phyloP scores from a whole-genome alignment of 495 filamentous ascomycete genomes.

The Thozetella sp. region DNA sequence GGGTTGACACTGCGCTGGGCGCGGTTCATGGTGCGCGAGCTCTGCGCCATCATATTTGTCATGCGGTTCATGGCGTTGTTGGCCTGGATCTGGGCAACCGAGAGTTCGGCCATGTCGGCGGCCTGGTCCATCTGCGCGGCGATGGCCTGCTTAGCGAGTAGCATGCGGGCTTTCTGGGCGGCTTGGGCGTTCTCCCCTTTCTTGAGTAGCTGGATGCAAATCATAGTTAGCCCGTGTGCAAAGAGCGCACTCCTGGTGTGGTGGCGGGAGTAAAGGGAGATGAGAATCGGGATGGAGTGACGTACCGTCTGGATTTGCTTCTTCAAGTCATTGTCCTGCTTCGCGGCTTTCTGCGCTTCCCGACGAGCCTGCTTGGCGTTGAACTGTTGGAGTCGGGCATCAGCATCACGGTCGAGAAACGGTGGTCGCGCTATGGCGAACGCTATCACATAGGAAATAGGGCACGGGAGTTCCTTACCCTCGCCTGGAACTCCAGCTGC shows the following conservation, averaged over 20 bases:
- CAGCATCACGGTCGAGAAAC: slow-evolving; percentile 53
- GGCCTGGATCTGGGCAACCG: slow-evolving; percentile 52
- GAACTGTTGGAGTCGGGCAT: slow-evolving; percentile 52
- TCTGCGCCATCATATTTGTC: slow-evolving; percentile 54
- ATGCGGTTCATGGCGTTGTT: slow-evolving; percentile 58
- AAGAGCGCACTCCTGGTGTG: background rate
- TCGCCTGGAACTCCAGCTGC: slow-evolving; percentile 54
- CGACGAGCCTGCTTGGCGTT: slow-evolving; percentile 82
- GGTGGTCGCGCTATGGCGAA: slow-evolving; percentile 45
- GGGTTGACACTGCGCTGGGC: slow-evolving; percentile 80
- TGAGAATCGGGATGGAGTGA: slow-evolving; percentile 7
- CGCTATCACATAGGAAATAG: background rate
- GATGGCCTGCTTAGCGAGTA: slow-evolving; percentile 54
- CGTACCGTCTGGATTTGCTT: slow-evolving; percentile 78
- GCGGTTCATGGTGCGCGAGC: slow-evolving; percentile 50
- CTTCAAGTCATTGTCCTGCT: slow-evolving; percentile 81
- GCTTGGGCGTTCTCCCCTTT: slow-evolving; percentile 76
- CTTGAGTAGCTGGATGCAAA: slow-evolving; percentile 59
- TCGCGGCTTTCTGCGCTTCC: slow-evolving; percentile 78
- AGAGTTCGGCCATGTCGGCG: slow-evolving; percentile 55
- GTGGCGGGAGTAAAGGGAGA: background rate
- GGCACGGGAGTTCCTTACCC: slow-evolving; percentile 29
- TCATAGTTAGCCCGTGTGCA: slow-evolving; percentile 5
- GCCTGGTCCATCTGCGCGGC: slow-evolving; percentile 55
- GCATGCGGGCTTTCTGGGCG: slow-evolving; percentile 76